phyloP scores from a whole-genome alignment of 345 rosid genomes.

The Pistacia vera region DNA sequence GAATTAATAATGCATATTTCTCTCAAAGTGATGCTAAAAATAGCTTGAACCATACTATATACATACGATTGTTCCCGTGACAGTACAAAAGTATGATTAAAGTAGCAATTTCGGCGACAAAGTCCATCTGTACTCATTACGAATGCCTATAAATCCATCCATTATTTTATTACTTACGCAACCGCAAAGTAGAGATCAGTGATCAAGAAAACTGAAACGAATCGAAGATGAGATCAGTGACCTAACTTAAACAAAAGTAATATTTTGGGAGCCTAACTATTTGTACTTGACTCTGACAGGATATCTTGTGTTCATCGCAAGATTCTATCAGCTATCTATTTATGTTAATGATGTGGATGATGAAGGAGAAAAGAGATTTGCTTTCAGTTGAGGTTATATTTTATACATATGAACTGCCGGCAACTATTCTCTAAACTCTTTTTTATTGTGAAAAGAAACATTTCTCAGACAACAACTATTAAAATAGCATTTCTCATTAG shows the following conservation, averaged over 20 bases:
- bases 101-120: conserved; percentile 27
- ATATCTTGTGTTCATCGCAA: conserved; percentile 29
- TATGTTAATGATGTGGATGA: conserved; percentile 26
- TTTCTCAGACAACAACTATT: conserved; percentile 1
- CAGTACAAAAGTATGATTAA: conserved; percentile 24
- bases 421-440: conserved; percentile 33
- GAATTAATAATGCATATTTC: conserved; percentile 28
- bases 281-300: conserved; percentile 31
- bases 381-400: conserved; percentile 30
- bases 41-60: conserved; percentile 28
- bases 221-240: conserved; percentile 8
- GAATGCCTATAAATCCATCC: conserved; percentile 23
- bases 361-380: conserved; percentile 32
- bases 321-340: conserved; percentile 34
- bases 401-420: conserved; percentile 29
- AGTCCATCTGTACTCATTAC: conserved; percentile 34
- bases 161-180: conserved; percentile 20
- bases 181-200: conserved; percentile 31
- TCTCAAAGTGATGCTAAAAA: conserved; percentile 32
- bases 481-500: neutral
- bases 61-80: conserved; percentile 13
- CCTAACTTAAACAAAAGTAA: conserved; percentile 25
- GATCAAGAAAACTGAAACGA: conserved; percentile 14
- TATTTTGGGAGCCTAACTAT: conserved; percentile 30
- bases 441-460: conserved; percentile 21